Percentiles rank a stretch among this genome's conserved stretches.
Conservation (phyloP, 2,329 filamentous ascomycete genomes). For the Penicillium palitans region DNA sequence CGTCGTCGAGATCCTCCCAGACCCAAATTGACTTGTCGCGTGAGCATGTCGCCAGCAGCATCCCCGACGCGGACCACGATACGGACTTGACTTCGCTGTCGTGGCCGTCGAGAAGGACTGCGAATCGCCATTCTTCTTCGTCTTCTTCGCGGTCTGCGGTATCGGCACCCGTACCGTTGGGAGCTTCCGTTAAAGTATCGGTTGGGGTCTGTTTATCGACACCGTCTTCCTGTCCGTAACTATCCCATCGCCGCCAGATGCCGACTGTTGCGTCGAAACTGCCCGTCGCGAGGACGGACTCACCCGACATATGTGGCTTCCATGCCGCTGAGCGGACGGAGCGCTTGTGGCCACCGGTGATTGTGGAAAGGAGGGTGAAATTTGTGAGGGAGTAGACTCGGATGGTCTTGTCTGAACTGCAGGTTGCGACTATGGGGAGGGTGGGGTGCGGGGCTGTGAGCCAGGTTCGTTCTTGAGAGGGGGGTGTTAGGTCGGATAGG, state of each 20-base stretch:
- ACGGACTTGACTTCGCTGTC: conserved; percentile 93
- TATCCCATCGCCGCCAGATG: conserved; percentile 69
- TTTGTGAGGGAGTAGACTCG: conserved; percentile 85
- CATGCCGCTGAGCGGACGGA: conserved; percentile 83
- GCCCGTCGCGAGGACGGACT: conserved; percentile 82
- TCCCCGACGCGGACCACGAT: conserved; percentile 64
- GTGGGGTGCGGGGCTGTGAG: conserved; percentile 80
- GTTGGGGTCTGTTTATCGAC: background rate
- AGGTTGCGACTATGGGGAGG: conserved; percentile 83
- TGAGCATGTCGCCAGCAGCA: conserved; percentile 81
- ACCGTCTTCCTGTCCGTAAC: conserved; percentile 34
- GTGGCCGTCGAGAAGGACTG: conserved; percentile 88
- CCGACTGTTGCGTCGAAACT: conserved; percentile 93
- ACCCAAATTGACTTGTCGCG: conserved; percentile 97
- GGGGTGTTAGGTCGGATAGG: conserved; percentile 55
- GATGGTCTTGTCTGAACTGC: conserved; percentile 80
- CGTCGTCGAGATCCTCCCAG: conserved; percentile 87
- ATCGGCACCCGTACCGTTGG: conserved; percentile 23
- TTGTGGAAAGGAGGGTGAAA: conserved; percentile 73
- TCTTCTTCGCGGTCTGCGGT: conserved; percentile 57
- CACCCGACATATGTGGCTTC: conserved; percentile 70
- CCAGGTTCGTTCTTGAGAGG: conserved; percentile 71
- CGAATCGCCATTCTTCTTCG: conserved; percentile 87
- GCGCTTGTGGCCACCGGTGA: conserved; percentile 86
- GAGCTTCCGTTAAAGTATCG: background rate